These are phyloP conservation scores for Heliamphora pulchella DNA, from an alignment of 179 eudicot species.

Conservation along the genomic window DNA sequence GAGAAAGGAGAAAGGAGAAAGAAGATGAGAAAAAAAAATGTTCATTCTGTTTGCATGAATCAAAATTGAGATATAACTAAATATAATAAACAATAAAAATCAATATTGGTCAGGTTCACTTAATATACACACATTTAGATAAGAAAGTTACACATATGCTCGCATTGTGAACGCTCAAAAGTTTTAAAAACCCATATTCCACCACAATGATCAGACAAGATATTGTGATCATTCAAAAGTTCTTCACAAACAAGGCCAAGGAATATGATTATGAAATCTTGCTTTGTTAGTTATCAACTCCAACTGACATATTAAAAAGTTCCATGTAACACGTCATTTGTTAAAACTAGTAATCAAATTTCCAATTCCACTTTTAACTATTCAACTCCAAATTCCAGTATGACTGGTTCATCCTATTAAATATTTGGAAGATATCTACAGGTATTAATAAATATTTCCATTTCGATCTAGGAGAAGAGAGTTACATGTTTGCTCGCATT, in stretches of 20 bases:
- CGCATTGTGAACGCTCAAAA: too few species aligned
- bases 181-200: not conserved
- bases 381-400: not conserved
- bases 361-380: slow-evolving; percentile 3
- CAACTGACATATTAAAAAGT: not conserved
- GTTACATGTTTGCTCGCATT: slow-evolving; percentile 77
- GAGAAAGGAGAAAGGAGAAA: not conserved
- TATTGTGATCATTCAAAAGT: not conserved
- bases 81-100: not conserved
- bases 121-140: too few species aligned
- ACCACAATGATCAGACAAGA: not conserved
- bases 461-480: slow-evolving; percentile 22
- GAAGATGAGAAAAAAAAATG: not conserved
- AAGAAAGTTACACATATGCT: too few species aligned
- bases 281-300: too few species aligned
- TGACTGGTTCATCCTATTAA: not conserved
- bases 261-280: not conserved
- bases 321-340: not conserved
- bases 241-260: not conserved
- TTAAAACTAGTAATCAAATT: not conserved
- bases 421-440: not conserved
- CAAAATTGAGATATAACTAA: not conserved
- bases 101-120: not conserved
- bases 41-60: not conserved
- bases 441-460: not conserved